These are phyloP conservation scores for Capsicum chinense DNA, from an alignment of 257 asterid species.

Conservation along the genomic window DNA sequence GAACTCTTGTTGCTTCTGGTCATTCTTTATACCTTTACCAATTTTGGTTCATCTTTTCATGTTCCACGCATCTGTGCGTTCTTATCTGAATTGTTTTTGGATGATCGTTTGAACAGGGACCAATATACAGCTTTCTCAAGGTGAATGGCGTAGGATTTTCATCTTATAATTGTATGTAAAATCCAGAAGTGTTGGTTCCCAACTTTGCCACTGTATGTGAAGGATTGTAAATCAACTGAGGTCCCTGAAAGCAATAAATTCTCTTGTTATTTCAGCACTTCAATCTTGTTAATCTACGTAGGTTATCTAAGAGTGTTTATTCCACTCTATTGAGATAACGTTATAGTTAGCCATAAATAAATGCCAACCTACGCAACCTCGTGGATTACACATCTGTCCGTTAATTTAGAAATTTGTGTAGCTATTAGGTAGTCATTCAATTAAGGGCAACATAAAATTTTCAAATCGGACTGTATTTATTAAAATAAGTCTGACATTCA, in stretches of 20 bases:
- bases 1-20: neutral
- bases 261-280: neutral
- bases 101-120: constrained; percentile 1
- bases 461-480: too few species aligned
- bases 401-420: neutral
- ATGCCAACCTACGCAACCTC: neutral
- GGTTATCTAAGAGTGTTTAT: neutral
- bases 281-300: neutral
- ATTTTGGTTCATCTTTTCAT: neutral
- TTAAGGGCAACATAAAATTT: too few species aligned
- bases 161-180: neutral
- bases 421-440: neutral
- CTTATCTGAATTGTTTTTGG: neutral
- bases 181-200: neutral
- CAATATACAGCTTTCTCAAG: neutral
- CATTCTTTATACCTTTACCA: neutral
- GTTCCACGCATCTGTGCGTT: neutral
- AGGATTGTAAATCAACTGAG: constrained; percentile 13
- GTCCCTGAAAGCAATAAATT: constrained; percentile 21
- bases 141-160: neutral
- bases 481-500: neutral
- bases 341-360: neutral
- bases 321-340: neutral
- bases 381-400: neutral
- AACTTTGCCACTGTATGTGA: neutral